A percentile compares a stretch with the other conserved stretches of the same genome.
Evolutionary conservation across 495 filamentous ascomycete species (phyloP).

Genomic region (Annulohypoxylon bovei): DNA sequence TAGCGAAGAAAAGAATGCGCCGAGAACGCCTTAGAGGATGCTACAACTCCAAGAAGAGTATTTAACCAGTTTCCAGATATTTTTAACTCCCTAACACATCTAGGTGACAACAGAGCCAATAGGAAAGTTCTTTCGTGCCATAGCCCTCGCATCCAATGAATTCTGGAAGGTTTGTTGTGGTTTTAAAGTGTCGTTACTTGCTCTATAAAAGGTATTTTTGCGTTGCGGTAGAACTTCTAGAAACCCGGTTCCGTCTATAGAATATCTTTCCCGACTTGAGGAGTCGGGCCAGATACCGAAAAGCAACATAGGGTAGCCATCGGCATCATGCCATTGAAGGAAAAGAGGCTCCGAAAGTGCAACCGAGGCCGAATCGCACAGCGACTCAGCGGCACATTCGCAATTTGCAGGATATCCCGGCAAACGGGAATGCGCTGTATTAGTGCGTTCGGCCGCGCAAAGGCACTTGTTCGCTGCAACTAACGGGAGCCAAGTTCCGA

Average conservation of each 20-base stretch:
- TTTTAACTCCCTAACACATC: not conserved
- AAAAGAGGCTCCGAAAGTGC: slow-evolving; percentile 2
- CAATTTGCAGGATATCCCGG: slow-evolving; percentile 4
- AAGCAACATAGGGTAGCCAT: not conserved
- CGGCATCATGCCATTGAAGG: slow-evolving; percentile 10
- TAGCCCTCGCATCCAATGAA: not conserved
- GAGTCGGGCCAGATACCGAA: slow-evolving; percentile 10
- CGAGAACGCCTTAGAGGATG: not conserved
- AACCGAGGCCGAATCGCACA: slow-evolving; percentile 10
- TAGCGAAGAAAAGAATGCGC: not conserved
- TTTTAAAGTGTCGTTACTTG: not conserved
- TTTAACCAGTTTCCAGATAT: not conserved
- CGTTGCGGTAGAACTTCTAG: not conserved
- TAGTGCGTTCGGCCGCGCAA: slow-evolving; percentile 1
- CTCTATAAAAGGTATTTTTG: not conserved
- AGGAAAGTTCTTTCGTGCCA: not conserved
- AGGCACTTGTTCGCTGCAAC: not conserved
- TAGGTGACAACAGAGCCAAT: not conserved
- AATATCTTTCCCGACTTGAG: slow-evolving; percentile 4
- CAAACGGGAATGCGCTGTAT: slow-evolving; percentile 1
- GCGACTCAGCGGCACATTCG: slow-evolving; percentile 1
- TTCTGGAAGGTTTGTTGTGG: not conserved
- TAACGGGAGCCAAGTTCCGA: slow-evolving; percentile 37
- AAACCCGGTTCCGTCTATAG: not conserved
- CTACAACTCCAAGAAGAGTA: not conserved